phyloP scores from a whole-genome alignment of 1,139 yeast genomes.

The Scheffersomyces illinoinensis region DNA sequence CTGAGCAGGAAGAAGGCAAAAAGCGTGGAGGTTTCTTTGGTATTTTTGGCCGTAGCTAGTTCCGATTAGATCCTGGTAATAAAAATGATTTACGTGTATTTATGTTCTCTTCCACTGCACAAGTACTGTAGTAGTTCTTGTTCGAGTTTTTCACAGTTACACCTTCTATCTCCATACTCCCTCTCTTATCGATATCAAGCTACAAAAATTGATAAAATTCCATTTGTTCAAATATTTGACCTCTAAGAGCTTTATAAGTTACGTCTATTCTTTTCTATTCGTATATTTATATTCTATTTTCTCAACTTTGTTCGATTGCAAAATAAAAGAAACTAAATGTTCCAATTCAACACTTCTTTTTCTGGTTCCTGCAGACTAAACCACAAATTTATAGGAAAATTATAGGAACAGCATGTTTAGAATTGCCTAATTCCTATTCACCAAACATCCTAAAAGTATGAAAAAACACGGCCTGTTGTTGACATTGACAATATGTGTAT shows the following conservation, averaged over 20 bases:
- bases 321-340: neutral
- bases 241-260: too few species aligned
- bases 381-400: neutral
- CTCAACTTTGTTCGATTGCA: neutral
- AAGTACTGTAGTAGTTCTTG: neutral
- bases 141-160: neutral
- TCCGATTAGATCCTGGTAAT: neutral
- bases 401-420: neutral
- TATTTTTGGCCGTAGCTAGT: constrained; percentile 31
- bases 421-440: neutral
- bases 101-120: neutral
- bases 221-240: too few species aligned
- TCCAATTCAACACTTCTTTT: neutral
- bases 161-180: too few species aligned
- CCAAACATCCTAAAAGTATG: constrained; percentile 5
- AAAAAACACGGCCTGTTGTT: constrained; percentile 22
- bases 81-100: neutral
- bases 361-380: neutral
- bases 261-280: too few species aligned
- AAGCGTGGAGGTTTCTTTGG: constrained; percentile 46
- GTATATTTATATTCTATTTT: neutral
- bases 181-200: too few species aligned
- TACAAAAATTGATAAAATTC: too few species aligned
- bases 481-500: constrained; percentile 54
- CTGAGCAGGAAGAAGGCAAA: constrained; percentile 20